Evolutionary conservation across 805 yeast genomes (phyloP), one percentile per base, ranked within the genome.

Genomic region (Scheffersomyces stipitis): DNA sequence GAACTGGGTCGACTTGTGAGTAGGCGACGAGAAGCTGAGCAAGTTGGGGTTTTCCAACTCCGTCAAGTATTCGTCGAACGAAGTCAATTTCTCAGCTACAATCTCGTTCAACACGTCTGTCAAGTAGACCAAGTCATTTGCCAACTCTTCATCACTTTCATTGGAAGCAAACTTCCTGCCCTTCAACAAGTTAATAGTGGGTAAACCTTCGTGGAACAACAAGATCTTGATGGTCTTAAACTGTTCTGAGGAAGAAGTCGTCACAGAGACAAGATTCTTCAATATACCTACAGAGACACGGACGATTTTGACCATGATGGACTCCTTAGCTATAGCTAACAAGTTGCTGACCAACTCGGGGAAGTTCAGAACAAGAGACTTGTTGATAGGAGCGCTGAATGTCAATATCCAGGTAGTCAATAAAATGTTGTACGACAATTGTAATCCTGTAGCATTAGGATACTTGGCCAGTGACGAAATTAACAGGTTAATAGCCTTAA

Each of bases 251-350:
- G 37, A 46, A 29, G 48, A 48, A 10, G 45, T 58, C 45, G 44
- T 56, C 54, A 50, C 64, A 48, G 50, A 55, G 34, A 82, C 66
- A 33, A 84, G 69, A 53, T 85, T 85, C 51, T 78, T 65, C 46
- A 90, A 67, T 28, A 84, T 78, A 1, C 95, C 81, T 18, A 89
- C 72, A n/a, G 93, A 74, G 30, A 93, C 70, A 56, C 99, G 76
- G 22, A 88, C 85, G 37, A 93, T 80, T 68, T 93, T 93, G 64
- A 90, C 95, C 69, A 93, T 93, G 48, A 91, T 86, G 2, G 96
- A 86, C 40, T 80, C 78, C 56, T 84, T 86, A 18, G 89, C 78
- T 32, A 86, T 71, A 27, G 63, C 62, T 43, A 76, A 71, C 64
- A 74, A 72, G 60, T 54, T 69, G 32, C 68, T 81, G 37, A 76